These are phyloP conservation scores for Phytophthora pinifolia DNA, from an alignment of 352 stramenopile species.

Conservation along the genomic window DNA sequence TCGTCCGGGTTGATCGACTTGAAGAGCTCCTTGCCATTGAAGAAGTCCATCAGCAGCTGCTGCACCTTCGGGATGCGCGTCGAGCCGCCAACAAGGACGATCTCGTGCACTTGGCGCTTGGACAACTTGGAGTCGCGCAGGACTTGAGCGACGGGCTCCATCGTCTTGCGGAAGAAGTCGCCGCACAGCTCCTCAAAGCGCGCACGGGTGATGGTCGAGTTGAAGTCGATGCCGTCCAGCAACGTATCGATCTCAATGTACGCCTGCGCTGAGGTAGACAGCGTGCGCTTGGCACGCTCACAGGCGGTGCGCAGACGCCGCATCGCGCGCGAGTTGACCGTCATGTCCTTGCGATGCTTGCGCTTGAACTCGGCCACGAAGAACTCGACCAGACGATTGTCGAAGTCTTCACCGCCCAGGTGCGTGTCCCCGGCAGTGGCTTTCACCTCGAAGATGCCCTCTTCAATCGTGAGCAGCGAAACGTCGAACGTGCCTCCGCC, in stretches of 20 bases:
- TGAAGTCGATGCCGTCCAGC: constrained; percentile 93
- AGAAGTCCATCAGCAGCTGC: constrained; percentile 50
- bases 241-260: constrained; percentile 95
- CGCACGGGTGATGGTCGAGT: constrained; percentile 91
- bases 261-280: constrained; percentile 93
- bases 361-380: constrained; percentile 94
- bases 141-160: constrained; percentile 86
- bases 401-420: constrained; percentile 94
- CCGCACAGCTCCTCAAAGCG: constrained; percentile 88
- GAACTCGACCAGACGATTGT: constrained; percentile 94
- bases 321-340: constrained; percentile 85
- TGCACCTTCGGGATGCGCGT: constrained; percentile 75
- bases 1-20: constrained; percentile 85
- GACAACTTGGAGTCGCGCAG: constrained; percentile 85
- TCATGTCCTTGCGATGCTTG: constrained; percentile 88
- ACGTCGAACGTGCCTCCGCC: constrained; percentile 96
- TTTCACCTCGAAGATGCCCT: constrained; percentile 97
- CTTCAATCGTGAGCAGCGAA: constrained; percentile 92
- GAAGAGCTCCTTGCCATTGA: constrained; percentile 64
- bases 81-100: constrained; percentile 81
- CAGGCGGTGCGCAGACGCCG: constrained; percentile 93
- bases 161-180: constrained; percentile 91
- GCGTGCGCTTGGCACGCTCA: constrained; percentile 94
- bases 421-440: constrained; percentile 95
- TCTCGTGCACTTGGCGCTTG: constrained; percentile 76